Conservation (phyloP, 257 asterid species). For the Solanum boliviense region DNA sequence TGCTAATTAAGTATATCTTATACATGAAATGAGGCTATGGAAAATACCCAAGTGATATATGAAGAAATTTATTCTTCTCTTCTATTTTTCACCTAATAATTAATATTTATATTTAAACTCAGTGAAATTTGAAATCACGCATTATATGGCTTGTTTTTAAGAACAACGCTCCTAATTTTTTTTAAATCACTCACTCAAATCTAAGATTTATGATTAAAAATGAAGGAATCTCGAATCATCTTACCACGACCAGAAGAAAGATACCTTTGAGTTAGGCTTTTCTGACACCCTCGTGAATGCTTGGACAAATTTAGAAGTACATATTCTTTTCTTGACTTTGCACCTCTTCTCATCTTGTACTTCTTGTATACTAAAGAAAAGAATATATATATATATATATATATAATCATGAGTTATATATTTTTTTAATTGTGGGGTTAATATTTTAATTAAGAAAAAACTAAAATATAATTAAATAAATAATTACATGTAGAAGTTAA, state of each 20-base stretch:
- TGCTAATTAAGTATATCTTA: background rate
- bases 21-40: background rate
- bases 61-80: background rate
- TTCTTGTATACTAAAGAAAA: background rate
- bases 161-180: accelerated
- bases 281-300: slow-evolving; percentile 19
- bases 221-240: background rate
- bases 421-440: background rate
- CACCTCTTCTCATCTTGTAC: background rate
- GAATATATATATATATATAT: too few relatives aligned
- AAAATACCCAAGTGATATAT: background rate
- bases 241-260: background rate
- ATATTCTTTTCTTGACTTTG: background rate
- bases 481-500: background rate
- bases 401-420: background rate
- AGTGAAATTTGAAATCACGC: background rate
- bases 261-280: background rate
- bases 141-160: background rate
- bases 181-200: background rate
- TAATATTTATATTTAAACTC: background rate
- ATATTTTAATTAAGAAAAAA: background rate
- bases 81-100: background rate
- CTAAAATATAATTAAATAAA: background rate
- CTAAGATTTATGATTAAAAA: background rate
- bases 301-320: slow-evolving; percentile 1